These are phyloP conservation scores for Diaporthe sp. DNA, from an alignment of 2,329 filamentous ascomycete genomes.

Conservation along the genomic window DNA sequence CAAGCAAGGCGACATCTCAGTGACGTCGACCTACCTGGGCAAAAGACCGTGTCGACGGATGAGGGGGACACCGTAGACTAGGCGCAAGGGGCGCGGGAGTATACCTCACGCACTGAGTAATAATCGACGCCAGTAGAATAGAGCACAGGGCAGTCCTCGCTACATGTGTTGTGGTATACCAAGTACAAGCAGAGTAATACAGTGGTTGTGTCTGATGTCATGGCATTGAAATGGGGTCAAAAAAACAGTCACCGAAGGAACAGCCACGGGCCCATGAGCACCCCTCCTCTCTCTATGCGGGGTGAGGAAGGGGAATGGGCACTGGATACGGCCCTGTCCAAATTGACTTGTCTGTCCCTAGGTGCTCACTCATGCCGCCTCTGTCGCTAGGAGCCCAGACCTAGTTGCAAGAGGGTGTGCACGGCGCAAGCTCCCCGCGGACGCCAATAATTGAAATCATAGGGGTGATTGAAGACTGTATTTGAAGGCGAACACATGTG, in stretches of 20 bases:
- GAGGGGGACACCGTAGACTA: conserved; percentile 45
- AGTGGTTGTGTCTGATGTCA: neutral
- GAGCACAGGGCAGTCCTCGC: neutral
- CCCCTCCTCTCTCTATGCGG: neutral
- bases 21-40: conserved; percentile 44
- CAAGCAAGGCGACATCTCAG: conserved; percentile 56
- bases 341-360: neutral
- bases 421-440: neutral
- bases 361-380: neutral
- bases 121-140: neutral
- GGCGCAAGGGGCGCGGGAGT: neutral
- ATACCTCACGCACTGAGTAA: neutral
- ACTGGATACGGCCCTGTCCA: neutral
- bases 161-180: neutral
- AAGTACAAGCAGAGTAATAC: neutral
- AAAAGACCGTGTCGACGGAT: conserved; percentile 42
- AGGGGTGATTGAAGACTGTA: neutral
- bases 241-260: neutral
- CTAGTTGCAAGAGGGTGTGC: neutral
- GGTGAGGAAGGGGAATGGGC: neutral
- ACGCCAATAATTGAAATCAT: neutral
- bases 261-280: neutral
- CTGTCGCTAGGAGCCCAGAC: neutral
- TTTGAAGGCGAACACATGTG: neutral
- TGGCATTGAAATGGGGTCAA: neutral